Evolutionary conservation across 805 yeast species (phyloP).

Genomic region (Starmerella floricola): DNA sequence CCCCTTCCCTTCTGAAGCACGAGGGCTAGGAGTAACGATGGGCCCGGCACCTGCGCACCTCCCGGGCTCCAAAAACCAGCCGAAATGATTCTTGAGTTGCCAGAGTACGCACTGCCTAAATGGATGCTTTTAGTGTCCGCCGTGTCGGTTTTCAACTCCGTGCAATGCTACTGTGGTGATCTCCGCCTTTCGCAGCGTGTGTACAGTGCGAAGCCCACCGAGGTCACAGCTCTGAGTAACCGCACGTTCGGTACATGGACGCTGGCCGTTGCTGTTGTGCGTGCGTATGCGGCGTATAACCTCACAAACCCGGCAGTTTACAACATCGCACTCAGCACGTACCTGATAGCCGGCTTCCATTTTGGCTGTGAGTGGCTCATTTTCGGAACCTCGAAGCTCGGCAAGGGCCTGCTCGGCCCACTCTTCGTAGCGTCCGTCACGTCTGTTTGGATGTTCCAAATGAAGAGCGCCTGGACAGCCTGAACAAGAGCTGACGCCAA

Average conservation of each 20-base stretch:
- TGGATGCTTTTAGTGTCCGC: conserved; percentile 72
- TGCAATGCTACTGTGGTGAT: conserved; percentile 72
- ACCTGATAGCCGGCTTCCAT: conserved; percentile 70
- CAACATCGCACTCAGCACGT: conserved; percentile 68
- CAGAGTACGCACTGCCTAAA: conserved; percentile 50
- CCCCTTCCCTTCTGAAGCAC: no score
- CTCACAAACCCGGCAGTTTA: conserved; percentile 57
- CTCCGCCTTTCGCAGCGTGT: conserved; percentile 65
- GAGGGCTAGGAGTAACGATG: no score
- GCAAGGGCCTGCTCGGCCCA: conserved; percentile 84
- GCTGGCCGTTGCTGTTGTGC: conserved; percentile 64
- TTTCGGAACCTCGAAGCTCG: conserved; percentile 68
- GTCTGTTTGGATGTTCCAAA: conserved; percentile 63
- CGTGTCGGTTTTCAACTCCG: conserved; percentile 84
- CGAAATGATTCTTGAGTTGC: conserved; percentile 4
- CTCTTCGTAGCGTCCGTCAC: conserved; percentile 63
- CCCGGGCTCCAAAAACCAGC: no score
- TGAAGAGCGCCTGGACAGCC: conserved; percentile 54
- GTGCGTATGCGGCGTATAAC: conserved; percentile 78
- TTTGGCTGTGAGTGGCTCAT: conserved; percentile 73
- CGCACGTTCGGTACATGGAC: conserved; percentile 99
- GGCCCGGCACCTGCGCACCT: no score
- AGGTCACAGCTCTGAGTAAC: conserved; percentile 60
- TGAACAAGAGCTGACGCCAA: neutral
- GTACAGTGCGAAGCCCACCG: conserved; percentile 50